Conservation (phyloP, 2,329 filamentous ascomycete genomes). For the Magnaporthiopsis rhizophila region DNA sequence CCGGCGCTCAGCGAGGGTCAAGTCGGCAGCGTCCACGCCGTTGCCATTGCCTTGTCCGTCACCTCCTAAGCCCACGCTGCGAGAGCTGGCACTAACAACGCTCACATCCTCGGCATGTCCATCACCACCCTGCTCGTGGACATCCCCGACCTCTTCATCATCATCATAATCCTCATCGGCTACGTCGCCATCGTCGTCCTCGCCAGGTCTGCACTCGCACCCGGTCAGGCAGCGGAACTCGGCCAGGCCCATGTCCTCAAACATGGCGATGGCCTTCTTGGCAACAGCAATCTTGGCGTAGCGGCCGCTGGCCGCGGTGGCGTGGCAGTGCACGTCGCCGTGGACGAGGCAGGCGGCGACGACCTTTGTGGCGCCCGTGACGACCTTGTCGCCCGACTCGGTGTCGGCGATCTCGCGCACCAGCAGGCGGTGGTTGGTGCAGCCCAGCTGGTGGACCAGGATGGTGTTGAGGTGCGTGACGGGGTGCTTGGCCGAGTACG, state of each 20-base stretch:
- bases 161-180: constrained; percentile 3
- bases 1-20: neutral
- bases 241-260: constrained; percentile 36
- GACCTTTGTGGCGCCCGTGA: constrained; percentile 33
- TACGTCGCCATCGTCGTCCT: constrained; percentile 10
- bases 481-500: constrained; percentile 79
- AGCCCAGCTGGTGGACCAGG: constrained; percentile 58
- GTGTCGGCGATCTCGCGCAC: constrained; percentile 35
- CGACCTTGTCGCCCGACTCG: constrained; percentile 24
- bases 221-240: constrained; percentile 53
- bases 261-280: constrained; percentile 42
- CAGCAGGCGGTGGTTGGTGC: constrained; percentile 49
- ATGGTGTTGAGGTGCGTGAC: constrained; percentile 62
- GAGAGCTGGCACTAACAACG: neutral
- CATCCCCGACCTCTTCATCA: neutral
- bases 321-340: constrained; percentile 54
- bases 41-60: neutral
- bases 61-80: neutral
- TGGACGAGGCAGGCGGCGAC: constrained; percentile 73
- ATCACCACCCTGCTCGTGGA: neutral
- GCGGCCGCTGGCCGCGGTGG: constrained; percentile 52
- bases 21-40: neutral
- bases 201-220: constrained; percentile 50
- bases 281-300: constrained; percentile 67
- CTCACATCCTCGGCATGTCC: neutral